These are phyloP conservation scores for Ganoderma multipileum DNA, from an alignment of 1,284 basidiomycete genomes.

Conservation along the genomic window DNA sequence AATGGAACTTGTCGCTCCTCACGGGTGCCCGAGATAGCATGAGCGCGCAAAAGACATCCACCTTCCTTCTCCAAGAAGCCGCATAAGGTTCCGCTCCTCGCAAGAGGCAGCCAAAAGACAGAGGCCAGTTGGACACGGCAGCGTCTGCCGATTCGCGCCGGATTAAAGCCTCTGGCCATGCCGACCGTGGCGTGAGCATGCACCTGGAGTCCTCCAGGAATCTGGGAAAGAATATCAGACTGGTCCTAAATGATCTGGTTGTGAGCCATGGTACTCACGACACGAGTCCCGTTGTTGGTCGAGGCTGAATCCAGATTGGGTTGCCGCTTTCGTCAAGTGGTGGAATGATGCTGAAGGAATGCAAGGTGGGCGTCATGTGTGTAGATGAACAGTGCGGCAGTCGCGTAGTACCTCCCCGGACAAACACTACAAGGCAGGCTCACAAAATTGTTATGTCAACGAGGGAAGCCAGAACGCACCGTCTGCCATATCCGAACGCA, in stretches of 20 bases:
- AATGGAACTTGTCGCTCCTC: background rate
- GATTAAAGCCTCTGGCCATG: background rate
- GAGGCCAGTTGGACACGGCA: background rate
- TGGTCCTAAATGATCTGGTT: background rate
- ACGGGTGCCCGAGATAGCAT: background rate
- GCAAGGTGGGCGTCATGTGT: constrained; percentile 16
- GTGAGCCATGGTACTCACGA: background rate
- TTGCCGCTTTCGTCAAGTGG: constrained; percentile 12
- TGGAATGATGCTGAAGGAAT: constrained; percentile 14
- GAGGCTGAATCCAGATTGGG: background rate
- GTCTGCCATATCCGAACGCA: constrained; percentile 44
- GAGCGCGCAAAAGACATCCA: background rate
- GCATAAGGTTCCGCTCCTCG: background rate
- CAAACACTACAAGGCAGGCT: constrained; percentile 1
- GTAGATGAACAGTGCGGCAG: constrained; percentile 14
- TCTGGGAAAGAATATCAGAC: background rate
- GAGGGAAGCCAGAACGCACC: constrained; percentile 28
- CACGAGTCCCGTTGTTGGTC: background rate
- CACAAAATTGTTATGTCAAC: background rate
- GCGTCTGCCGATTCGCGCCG: background rate
- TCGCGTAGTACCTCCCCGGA: constrained; percentile 18
- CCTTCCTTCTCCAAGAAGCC: background rate
- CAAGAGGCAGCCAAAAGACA: background rate
- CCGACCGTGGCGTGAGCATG: background rate
- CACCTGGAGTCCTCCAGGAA: background rate